Evolutionary conservation across 257 asterid species (phyloP).

Genomic region (Fraxinus pennsylvanica): DNA sequence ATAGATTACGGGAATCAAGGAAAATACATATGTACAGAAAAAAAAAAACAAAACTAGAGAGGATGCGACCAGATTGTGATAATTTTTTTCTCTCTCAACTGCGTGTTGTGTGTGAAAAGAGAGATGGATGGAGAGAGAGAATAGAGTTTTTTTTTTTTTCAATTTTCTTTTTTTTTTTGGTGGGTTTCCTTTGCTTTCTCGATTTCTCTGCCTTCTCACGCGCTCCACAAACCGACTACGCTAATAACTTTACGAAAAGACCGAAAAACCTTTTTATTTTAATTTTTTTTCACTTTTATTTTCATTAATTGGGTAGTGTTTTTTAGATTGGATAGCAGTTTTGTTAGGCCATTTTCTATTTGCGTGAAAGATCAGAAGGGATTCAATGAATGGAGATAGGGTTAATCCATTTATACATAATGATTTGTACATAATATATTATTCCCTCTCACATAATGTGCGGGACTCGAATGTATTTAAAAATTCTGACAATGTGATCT

Average conservation of each 20-base stretch:
- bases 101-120: constrained; percentile 36
- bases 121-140: constrained; percentile 18
- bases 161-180: not conserved
- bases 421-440: too few species aligned
- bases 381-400: not conserved
- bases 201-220: constrained; percentile 17
- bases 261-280: not conserved
- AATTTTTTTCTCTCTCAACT: constrained; percentile 52
- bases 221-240: constrained; percentile 25
- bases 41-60: constrained; percentile 6
- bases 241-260: not conserved
- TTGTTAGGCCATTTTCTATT: constrained; percentile 7
- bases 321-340: not conserved
- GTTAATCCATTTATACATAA: too few species aligned
- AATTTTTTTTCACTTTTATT: not conserved
- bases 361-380: not conserved
- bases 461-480: too few species aligned
- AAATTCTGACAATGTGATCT: too few species aligned
- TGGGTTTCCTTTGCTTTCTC: constrained; percentile 18
- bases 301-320: not conserved
- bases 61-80: constrained; percentile 24
- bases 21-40: constrained; percentile 28
- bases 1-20: not conserved
- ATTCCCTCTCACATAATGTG: too few species aligned
- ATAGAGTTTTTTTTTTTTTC: constrained; percentile 10